Percentiles rank a stretch among this genome's conserved stretches.
These are phyloP conservation scores for Alternaria sp. DNA, from an alignment of 2,329 filamentous ascomycete genomes.

Conservation along the genomic window DNA sequence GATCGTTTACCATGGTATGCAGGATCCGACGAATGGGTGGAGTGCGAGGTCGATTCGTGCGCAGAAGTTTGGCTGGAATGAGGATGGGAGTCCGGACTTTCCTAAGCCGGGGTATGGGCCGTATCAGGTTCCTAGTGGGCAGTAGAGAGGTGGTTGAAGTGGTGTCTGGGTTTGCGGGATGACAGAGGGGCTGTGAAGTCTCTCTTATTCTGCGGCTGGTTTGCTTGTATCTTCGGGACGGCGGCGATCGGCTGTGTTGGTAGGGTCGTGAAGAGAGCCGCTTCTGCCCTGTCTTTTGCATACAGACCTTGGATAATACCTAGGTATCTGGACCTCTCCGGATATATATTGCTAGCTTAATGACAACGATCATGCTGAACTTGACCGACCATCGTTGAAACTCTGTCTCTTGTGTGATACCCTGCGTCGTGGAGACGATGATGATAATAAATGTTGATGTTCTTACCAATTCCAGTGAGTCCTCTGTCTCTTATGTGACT, in stretches of 20 bases:
- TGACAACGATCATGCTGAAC: neutral
- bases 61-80: constrained; percentile 58
- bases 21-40: constrained; percentile 57
- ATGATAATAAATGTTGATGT: too few relatives aligned
- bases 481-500: neutral
- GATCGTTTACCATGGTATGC: constrained; percentile 63
- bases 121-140: constrained; percentile 45
- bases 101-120: constrained; percentile 59
- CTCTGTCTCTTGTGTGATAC: neutral
- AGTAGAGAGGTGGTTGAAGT: constrained; percentile 11
- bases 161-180: neutral
- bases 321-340: neutral
- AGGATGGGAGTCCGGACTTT: constrained; percentile 56
- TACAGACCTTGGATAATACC: neutral
- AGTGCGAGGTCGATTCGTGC: constrained; percentile 55
- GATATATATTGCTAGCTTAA: neutral
- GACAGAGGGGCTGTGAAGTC: neutral
- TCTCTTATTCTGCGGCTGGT: neutral
- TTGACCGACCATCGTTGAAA: neutral
- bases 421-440: neutral
- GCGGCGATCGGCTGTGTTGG: neutral
- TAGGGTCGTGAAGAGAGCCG: neutral
- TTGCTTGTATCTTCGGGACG: neutral
- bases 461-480: fast-evolving
- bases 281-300: neutral